phyloP scores from a whole-genome alignment of 2,329 filamentous ascomycete genomes.

The Exophiala sideris region DNA sequence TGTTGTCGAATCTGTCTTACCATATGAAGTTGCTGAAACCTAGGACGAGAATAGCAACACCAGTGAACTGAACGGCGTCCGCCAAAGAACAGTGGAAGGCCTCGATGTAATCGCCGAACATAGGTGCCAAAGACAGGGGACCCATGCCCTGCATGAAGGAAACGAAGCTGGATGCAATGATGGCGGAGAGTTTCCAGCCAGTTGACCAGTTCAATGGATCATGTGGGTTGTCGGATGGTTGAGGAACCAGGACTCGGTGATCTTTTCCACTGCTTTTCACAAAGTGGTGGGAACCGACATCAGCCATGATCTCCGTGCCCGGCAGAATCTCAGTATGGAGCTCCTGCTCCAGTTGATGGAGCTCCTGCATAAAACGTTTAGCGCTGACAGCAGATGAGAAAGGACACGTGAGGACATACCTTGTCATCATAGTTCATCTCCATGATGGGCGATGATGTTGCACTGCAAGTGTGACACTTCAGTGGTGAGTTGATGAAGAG shows the following conservation, averaged over 20 bases:
- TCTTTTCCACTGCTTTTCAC: slow-evolving; percentile 49
- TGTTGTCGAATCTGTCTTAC: slow-evolving; percentile 32
- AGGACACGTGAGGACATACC: slow-evolving; percentile 27
- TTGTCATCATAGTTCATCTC: slow-evolving; percentile 48
- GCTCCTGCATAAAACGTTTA: slow-evolving; percentile 12
- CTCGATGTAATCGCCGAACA: slow-evolving; percentile 58
- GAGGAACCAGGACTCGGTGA: slow-evolving; percentile 47
- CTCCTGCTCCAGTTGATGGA: slow-evolving; percentile 30
- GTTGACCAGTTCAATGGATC: slow-evolving; percentile 51
- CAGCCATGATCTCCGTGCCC: slow-evolving; percentile 59
- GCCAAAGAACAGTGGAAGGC: slow-evolving; percentile 53
- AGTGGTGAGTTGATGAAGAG: background rate
- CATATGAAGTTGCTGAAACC: slow-evolving; percentile 61
- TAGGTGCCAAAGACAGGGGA: slow-evolving; percentile 54
- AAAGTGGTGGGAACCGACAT: slow-evolving; percentile 62
- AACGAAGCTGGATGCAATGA: slow-evolving; percentile 45
- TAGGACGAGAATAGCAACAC: slow-evolving; percentile 54
- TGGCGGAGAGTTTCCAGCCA: slow-evolving; percentile 49
- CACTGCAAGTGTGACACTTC: background rate
- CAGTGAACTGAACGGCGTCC: slow-evolving; percentile 56
- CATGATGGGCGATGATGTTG: slow-evolving; percentile 34
- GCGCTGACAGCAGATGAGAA: background rate
- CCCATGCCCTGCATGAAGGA: slow-evolving; percentile 56
- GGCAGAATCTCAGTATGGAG: slow-evolving; percentile 54
- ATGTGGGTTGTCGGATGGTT: slow-evolving; percentile 46